Conservation (phyloP, 129 eudicot species). For the Silybum marianum region DNA sequence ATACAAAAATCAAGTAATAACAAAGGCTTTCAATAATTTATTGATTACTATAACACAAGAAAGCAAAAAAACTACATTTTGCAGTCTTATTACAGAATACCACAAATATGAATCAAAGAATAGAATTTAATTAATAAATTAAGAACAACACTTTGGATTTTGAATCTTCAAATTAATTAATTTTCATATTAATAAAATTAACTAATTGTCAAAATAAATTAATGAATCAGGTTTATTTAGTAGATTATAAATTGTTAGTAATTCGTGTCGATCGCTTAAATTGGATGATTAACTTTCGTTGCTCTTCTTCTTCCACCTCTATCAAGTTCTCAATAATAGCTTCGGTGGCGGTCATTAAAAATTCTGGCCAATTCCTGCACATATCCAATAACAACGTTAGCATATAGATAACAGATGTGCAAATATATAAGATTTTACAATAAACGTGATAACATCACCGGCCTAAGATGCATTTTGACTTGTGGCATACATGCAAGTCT, state of each 20-base stretch:
- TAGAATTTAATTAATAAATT: neutral
- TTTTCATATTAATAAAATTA: neutral
- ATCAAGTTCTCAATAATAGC: conserved; percentile 56
- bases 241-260: no score
- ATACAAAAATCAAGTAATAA: no score
- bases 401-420: neutral
- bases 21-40: neutral
- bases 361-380: conserved; percentile 58
- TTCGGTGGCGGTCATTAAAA: conserved; percentile 49
- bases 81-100: neutral
- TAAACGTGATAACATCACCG: neutral
- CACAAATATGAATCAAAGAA: neutral
- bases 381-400: neutral
- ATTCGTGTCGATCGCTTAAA: neutral
- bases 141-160: neutral
- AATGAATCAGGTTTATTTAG: neutral
- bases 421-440: no score
- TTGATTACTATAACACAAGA: neutral
- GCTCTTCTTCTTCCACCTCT: conserved; percentile 45
- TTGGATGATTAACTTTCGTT: neutral
- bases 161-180: no score
- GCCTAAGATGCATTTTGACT: neutral
- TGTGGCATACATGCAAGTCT: neutral
- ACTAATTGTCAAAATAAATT: neutral
- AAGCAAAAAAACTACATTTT: neutral